phyloP scores from a whole-genome alignment of 2,329 filamentous ascomycete genomes.

The Apiospora saccharicola region DNA sequence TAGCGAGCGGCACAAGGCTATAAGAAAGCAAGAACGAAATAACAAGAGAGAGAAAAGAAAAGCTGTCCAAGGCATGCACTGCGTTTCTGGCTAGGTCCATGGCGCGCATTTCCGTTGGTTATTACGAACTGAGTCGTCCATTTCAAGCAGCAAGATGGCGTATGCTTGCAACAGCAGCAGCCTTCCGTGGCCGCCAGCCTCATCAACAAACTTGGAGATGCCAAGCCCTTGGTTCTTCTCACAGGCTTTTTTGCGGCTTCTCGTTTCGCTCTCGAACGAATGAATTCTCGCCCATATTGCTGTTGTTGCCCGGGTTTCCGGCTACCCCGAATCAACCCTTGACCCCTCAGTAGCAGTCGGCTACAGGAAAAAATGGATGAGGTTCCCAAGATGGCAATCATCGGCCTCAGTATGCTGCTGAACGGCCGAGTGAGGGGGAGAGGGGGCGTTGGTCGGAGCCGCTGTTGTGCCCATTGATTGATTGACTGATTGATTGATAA shows the following conservation, averaged over 20 bases:
- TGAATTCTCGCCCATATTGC: background rate
- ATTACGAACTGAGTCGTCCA: background rate
- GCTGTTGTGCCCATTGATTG: too few relatives aligned
- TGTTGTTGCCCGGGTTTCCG: background rate
- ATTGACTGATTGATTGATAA: background rate
- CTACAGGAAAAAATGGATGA: background rate
- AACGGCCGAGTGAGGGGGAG: background rate
- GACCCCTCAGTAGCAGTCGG: background rate
- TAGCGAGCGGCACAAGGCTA: background rate
- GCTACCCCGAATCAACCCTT: background rate
- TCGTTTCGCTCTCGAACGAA: background rate
- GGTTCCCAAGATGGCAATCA: constrained; percentile 5
- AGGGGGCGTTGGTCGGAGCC: background rate
- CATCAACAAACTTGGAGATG: background rate
- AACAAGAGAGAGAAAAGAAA: background rate
- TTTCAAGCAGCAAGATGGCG: background rate
- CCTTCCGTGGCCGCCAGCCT: background rate
- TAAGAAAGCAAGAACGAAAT: background rate
- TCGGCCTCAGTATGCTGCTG: background rate
- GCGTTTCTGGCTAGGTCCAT: background rate
- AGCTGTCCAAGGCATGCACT: background rate
- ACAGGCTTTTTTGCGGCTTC: background rate
- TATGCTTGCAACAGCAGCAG: background rate
- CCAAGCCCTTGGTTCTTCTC: background rate
- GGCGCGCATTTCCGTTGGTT: background rate